Percentiles rank a stretch among this genome's conserved stretches.
phyloP scores from a whole-genome alignment of 208 protist genomes.

The Trypanosoma scelopori region DNA sequence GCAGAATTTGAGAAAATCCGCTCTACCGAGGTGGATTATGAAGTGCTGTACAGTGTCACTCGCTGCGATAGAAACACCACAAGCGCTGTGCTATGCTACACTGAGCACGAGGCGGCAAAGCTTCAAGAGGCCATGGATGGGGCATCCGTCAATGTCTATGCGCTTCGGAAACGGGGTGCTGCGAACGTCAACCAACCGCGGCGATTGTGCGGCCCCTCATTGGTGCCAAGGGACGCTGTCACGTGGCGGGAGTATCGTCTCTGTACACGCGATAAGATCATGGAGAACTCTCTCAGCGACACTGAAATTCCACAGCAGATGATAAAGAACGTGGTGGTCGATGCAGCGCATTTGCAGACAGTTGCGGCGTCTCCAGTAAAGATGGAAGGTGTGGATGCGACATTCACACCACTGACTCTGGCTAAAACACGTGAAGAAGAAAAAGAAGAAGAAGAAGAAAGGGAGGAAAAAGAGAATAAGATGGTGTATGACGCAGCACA shows the following conservation, averaged over 20 bases:
- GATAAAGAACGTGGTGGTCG: too few relatives aligned
- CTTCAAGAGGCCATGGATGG: slow-evolving; percentile 8
- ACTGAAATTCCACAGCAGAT: not conserved
- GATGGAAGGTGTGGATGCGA: not conserved
- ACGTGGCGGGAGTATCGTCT: slow-evolving; percentile 31
- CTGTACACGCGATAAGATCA: slow-evolving; percentile 20
- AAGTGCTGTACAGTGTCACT: slow-evolving; percentile 26
- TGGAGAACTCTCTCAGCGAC: not conserved
- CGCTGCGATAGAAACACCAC: not conserved
- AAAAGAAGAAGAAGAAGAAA: not conserved
- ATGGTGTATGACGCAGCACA: not conserved
- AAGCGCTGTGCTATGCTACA: slow-evolving; percentile 5
- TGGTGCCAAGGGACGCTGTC: slow-evolving; percentile 4
- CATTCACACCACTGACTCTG: too few relatives aligned
- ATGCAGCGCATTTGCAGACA: too few relatives aligned
- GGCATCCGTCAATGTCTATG: slow-evolving; percentile 17
- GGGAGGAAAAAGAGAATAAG: not conserved
- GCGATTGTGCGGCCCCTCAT: not conserved
- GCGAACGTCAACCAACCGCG: slow-evolving; percentile 2
- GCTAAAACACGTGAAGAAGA: too few relatives aligned
- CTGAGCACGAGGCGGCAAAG: slow-evolving; percentile 6
- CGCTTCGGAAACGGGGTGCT: slow-evolving; percentile 12
- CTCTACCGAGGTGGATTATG: slow-evolving; percentile 5
- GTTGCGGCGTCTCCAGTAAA: not conserved
- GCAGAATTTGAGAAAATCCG: slow-evolving; percentile 21